Base-by-base conservation (phyloP, 371 early-diverging fungal genomes). In the Modicella reniformis region DNA sequence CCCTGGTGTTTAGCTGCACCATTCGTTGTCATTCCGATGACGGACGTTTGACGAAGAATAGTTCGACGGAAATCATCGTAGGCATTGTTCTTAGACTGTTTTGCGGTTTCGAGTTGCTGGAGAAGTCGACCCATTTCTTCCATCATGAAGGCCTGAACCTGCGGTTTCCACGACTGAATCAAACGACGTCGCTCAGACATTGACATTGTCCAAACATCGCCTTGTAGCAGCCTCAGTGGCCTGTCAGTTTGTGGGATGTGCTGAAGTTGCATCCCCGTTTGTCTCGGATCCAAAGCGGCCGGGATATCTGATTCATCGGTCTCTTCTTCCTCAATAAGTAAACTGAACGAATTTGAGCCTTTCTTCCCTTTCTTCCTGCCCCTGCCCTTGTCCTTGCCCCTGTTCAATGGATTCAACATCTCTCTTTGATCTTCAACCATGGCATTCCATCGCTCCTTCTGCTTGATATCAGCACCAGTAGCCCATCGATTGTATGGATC, bases 1-100 rank as follows among this genome's bases (percentile, higher is more conserved):
- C 81, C 77, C 28, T 90, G 90, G 32, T n/a, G 28, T 56, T 84
- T 84, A 25, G 88, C 86, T 1, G 85, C 86, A 30, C 86, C 87
- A 29, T 69, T 83, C 29, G 87, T 87, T 0, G 87, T 88, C 67
- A 84, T 80, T 0, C 84, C 88, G n/a, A 87, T 71, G 21, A 87
- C 81, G 2, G 75, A 29, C 21, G 56, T 32, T 15, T 63, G 44
- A 12, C 73, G 60, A 8, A 85, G 69, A 9, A 83, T 76, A 2
- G 53, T 59, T 6, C 72, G 67, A 26, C 83, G 80, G 3, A 71
- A 56, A 2, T 83, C 83, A 17, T 75, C 66, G 26, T 59, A 65
- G 30, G 81, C 72, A n/a, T 72, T 62, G 3, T 80, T 64, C 17
- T 82, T 57, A 40, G 60, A 56, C 15, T 64, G 41, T 40, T 33